Conservation (phyloP, 1,284 basidiomycete genomes). For the Ceratobasidium sp. region DNA sequence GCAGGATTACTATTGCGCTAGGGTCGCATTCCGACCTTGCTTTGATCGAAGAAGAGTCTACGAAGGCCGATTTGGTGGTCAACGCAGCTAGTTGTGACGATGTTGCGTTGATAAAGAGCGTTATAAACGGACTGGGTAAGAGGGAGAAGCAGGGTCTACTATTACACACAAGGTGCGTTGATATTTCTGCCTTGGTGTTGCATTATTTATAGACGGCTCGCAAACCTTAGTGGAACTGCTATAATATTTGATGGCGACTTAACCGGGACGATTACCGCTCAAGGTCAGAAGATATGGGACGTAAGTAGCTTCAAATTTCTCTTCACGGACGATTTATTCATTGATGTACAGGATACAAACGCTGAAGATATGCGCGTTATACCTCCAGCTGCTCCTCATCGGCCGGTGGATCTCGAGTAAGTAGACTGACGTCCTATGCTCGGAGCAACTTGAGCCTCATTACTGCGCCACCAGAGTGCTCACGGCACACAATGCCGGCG, state of each 20-base stretch:
- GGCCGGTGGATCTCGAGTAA: conserved; percentile 14
- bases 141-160: conserved; percentile 19
- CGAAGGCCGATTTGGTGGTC: conserved; percentile 50
- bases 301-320: not conserved
- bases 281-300: conserved; percentile 7
- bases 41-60: conserved; percentile 47
- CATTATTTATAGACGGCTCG: not conserved
- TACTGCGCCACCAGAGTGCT: not conserved
- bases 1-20: conserved; percentile 47
- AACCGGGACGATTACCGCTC: not conserved
- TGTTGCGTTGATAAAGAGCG: conserved; percentile 46
- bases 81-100: conserved; percentile 51
- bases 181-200: not conserved
- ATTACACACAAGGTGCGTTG: not conserved
- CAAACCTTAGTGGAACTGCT: not conserved
- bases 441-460: not conserved
- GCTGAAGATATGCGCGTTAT: not conserved
- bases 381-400: conserved; percentile 2
- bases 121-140: conserved; percentile 37
- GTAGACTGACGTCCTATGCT: not conserved
- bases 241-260: not conserved
- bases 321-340: not conserved
- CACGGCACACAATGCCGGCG: conserved; percentile 2
- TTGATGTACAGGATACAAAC: conserved; percentile 3
- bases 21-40: conserved; percentile 50